Evolutionary conservation across 176 grass and related monocot species (phyloP).

Genomic region (Pontederia paniculata): DNA sequence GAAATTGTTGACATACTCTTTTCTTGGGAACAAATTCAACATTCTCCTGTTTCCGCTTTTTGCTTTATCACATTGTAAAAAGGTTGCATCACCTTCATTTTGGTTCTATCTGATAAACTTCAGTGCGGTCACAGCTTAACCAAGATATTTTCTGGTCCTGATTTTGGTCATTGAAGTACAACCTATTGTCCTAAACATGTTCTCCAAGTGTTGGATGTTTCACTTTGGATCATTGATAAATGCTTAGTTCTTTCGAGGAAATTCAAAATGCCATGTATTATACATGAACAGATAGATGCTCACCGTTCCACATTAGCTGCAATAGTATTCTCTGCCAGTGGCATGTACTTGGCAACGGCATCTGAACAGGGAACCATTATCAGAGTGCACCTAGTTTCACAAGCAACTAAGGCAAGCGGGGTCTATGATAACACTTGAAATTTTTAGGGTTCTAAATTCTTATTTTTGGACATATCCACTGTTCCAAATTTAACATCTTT

Average conservation of each 20-base stretch:
- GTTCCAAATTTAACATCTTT: not conserved
- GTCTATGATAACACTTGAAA: not conserved
- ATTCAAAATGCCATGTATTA: not conserved
- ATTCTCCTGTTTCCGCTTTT: no score
- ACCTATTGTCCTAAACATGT: no score
- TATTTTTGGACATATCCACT: not conserved
- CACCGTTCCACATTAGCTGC: constrained; percentile 69
- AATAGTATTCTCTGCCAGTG: constrained; percentile 68
- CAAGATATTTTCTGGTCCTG: no score
- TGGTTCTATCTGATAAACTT: no score
- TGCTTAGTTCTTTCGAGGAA: not conserved
- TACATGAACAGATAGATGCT: constrained; percentile 68
- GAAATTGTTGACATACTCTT: no score
- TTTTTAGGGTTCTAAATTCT: not conserved
- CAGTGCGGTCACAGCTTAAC: no score
- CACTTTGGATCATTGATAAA: not conserved
- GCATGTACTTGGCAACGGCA: constrained; percentile 80
- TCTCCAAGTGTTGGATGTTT: not conserved
- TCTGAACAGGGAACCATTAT: constrained; percentile 91
- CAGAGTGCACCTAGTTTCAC: constrained; percentile 75
- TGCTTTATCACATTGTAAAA: no score
- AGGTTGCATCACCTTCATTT: no score
- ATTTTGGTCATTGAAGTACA: no score
- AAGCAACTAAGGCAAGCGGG: constrained; percentile 65
- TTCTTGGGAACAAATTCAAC: no score